Evolutionary conservation across 768 basidiomycete genomes (phyloP), one percentile per base, ranked within the genome.

Genomic region (Suillus discolor): DNA sequence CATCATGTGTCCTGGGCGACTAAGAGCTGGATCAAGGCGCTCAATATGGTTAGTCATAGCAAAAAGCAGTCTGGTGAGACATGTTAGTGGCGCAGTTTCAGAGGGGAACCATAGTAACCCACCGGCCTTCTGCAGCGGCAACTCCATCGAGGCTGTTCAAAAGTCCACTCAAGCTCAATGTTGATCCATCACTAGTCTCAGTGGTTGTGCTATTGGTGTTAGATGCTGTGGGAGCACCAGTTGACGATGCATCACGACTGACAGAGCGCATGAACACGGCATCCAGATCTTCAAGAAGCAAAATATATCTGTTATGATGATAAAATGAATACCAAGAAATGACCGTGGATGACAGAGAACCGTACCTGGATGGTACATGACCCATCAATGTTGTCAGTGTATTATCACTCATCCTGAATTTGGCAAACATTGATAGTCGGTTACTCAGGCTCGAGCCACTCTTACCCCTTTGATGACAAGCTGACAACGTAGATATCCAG

Each of bases 31-130:
- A 77, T 97, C 95, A 41, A 97, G 84, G 55, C 93, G 89, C 73
- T 97, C 94, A 71, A 95, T 93, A 74, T 97, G 95, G 79, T 97
- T 97, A 15, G 93, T 95, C 8, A 93, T 95, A 62, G 94, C 94
- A 76, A 96, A 96, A 12, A 96, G 82, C 65, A 97, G 84, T 47
- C 92, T 89, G 71, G 59, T 67, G 68, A 70, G 66, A 57, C 4
- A 93, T 94, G 61, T 94, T 94, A 76, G 96, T 94, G 12, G 96
- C 82, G 65, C 96, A 83, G 51, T 91, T 89, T 71, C 62, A 60
- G 66, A 68, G 67, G 67, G 57, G 47, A 66, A 59, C 42, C 31
- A 34, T 66, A 61, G 57, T 55, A 6, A 82, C 91, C 71, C 73
- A 93, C 90, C 93, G 88, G 76, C 93, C 93, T 76, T 94, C 91